Evolutionary conservation across 2,329 filamentous ascomycete species (phyloP).

Genomic region (Ploettnerulaceae sp.): DNA sequence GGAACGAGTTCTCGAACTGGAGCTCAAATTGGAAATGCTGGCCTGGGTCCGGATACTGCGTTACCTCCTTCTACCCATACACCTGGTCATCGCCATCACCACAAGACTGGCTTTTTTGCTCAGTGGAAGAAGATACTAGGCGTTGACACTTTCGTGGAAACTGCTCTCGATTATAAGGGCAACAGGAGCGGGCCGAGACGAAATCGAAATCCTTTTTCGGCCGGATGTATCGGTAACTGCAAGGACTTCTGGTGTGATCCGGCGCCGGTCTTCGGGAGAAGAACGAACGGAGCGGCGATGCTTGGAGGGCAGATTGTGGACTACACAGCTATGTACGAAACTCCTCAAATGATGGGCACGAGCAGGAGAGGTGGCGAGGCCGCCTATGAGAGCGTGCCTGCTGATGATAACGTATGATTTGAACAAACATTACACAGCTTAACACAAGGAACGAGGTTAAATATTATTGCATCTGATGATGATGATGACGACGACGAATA

Average conservation of each 20-base stretch:
- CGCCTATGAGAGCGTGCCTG: constrained; percentile 30
- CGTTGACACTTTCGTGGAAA: constrained; percentile 90
- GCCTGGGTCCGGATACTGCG: constrained; percentile 58
- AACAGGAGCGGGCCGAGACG: constrained; percentile 46
- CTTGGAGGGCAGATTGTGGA: constrained; percentile 76
- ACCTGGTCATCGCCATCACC: constrained; percentile 45
- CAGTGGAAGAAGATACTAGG: constrained; percentile 83
- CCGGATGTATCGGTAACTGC: constrained; percentile 82
- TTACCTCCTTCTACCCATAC: constrained; percentile 40
- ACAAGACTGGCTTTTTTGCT: constrained; percentile 63
- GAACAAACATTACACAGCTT: not conserved
- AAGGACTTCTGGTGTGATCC: constrained; percentile 95
- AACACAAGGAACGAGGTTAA: not conserved
- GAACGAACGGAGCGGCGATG: constrained; percentile 68
- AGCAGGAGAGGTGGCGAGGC: constrained; percentile 20
- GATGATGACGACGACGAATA: too few species aligned
- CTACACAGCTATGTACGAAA: constrained; percentile 87
- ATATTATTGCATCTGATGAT: not conserved
- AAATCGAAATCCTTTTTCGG: constrained; percentile 73
- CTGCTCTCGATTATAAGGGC: constrained; percentile 65
- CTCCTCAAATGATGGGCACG: constrained; percentile 44
- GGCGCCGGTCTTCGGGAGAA: constrained; percentile 70
- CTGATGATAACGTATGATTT: constrained; percentile 29
- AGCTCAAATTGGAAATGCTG: constrained; percentile 62
- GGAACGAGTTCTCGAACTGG: constrained; percentile 60